phyloP scores from a whole-genome alignment of 1,284 basidiomycete genomes.

The Boletus mariae region DNA sequence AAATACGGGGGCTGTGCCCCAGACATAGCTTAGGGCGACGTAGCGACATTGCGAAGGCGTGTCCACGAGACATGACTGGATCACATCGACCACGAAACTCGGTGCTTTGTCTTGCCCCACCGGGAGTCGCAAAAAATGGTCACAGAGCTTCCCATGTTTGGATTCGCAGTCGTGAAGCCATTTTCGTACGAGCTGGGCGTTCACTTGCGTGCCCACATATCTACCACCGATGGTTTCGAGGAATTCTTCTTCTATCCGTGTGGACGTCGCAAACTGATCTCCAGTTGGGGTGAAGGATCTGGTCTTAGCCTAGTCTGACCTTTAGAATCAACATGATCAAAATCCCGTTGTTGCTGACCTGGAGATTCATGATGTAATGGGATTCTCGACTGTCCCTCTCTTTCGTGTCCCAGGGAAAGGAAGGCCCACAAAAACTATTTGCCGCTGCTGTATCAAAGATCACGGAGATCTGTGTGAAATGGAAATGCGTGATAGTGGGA shows the following conservation, averaged over 20 bases:
- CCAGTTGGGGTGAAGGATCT: too few species aligned
- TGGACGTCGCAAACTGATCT: too few species aligned
- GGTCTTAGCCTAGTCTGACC: too few species aligned
- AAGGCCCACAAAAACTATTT: neutral
- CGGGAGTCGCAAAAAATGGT: neutral
- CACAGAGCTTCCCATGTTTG: slow-evolving; percentile 9
- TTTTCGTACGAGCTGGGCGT: slow-evolving; percentile 12
- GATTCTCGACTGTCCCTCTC: neutral
- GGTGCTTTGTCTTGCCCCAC: neutral
- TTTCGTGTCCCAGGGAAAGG: slow-evolving; percentile 13
- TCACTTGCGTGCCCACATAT: slow-evolving; percentile 8
- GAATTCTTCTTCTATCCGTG: neutral
- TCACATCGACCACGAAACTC: slow-evolving; percentile 15
- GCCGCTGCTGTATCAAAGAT: slow-evolving; percentile 1
- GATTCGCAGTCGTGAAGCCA: slow-evolving; percentile 21
- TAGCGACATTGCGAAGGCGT: slow-evolving; percentile 17
- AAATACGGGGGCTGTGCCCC: slow-evolving; percentile 16
- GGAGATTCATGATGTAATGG: slow-evolving; percentile 9
- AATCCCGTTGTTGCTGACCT: slow-evolving; percentile 4
- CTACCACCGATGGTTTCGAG: slow-evolving; percentile 17
- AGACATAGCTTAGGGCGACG: slow-evolving; percentile 22
- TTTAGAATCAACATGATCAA: too few species aligned
- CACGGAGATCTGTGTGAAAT: slow-evolving; percentile 12
- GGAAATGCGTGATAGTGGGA: slow-evolving; percentile 14
- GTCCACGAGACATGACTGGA: slow-evolving; percentile 14